These are phyloP conservation scores for Colletotrichum sp. DNA, from an alignment of 2,329 filamentous ascomycete genomes.

Conservation along the genomic window DNA sequence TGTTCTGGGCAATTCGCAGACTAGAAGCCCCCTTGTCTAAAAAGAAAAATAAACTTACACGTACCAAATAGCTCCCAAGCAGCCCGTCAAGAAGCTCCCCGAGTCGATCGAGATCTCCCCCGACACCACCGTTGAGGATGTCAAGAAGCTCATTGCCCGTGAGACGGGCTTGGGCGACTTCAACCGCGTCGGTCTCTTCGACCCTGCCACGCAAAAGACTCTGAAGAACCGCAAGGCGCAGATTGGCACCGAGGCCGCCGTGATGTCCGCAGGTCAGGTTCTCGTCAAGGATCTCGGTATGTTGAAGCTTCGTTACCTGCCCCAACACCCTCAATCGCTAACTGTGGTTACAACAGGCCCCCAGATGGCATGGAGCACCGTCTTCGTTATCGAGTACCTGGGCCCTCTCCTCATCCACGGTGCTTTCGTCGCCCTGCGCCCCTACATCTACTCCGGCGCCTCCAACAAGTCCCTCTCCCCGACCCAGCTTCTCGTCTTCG, in stretches of 20 bases:
- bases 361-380: slow-evolving; percentile 90
- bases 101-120: slow-evolving; percentile 51
- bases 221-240: slow-evolving; percentile 66
- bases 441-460: slow-evolving; percentile 59
- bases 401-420: slow-evolving; percentile 90
- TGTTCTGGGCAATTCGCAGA: not conserved
- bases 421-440: slow-evolving; percentile 73
- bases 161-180: slow-evolving; percentile 56
- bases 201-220: slow-evolving; percentile 65
- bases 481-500: slow-evolving; percentile 76
- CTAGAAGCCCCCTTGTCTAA: not conserved
- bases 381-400: slow-evolving; percentile 94
- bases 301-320: slow-evolving; percentile 24
- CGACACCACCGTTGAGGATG: slow-evolving; percentile 63
- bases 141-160: slow-evolving; percentile 61
- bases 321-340: not conserved
- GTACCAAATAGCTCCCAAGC: slow-evolving; percentile 44
- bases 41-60: not conserved
- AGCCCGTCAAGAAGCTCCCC: slow-evolving; percentile 61
- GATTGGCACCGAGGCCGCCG: slow-evolving; percentile 51
- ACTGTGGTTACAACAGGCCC: slow-evolving; percentile 59
- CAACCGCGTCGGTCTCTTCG: slow-evolving; percentile 68
- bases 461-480: slow-evolving; percentile 57
- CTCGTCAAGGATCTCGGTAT: slow-evolving; percentile 93
- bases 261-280: slow-evolving; percentile 61